Conservation (phyloP, 805 yeast genomes). For the Nakazawaea holstii region DNA sequence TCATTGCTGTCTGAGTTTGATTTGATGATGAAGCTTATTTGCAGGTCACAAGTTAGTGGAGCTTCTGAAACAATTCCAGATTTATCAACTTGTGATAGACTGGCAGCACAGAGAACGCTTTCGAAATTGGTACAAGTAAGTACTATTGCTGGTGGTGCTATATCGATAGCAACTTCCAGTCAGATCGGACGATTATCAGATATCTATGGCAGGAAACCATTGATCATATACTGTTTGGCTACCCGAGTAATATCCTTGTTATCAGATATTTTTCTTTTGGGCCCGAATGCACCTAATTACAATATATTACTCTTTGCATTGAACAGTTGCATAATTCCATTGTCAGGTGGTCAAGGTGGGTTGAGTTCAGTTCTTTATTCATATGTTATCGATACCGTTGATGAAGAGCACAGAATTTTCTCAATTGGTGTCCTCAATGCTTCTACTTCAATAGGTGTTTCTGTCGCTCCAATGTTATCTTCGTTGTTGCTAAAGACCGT, state of each 20-base stretch:
- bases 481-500: not conserved
- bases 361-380: not conserved
- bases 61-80: not conserved
- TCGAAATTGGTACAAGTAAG: slow-evolving; percentile 38
- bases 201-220: slow-evolving; percentile 46
- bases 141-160: slow-evolving; percentile 30
- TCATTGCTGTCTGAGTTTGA: slow-evolving; percentile 26
- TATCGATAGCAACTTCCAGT: slow-evolving; percentile 43
- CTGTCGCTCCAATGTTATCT: slow-evolving; percentile 2
- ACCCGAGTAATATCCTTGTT: not conserved
- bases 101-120: slow-evolving; percentile 30
- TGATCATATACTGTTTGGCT: slow-evolving; percentile 24
- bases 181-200: slow-evolving; percentile 56
- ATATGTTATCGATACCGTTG: slow-evolving; percentile 6
- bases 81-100: slow-evolving; percentile 24
- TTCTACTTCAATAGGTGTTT: not conserved
- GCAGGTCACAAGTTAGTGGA: slow-evolving; percentile 22
- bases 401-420: slow-evolving; percentile 5
- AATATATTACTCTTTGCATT: not conserved
- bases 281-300: not conserved
- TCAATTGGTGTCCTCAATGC: slow-evolving; percentile 1
- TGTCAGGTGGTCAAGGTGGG: slow-evolving; percentile 19
- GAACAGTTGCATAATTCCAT: not conserved
- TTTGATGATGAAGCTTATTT: slow-evolving; percentile 30
- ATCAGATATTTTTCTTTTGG: not conserved